Conservation (phyloP, 139 green algal species). For the Haematococcus sp. region DNA sequence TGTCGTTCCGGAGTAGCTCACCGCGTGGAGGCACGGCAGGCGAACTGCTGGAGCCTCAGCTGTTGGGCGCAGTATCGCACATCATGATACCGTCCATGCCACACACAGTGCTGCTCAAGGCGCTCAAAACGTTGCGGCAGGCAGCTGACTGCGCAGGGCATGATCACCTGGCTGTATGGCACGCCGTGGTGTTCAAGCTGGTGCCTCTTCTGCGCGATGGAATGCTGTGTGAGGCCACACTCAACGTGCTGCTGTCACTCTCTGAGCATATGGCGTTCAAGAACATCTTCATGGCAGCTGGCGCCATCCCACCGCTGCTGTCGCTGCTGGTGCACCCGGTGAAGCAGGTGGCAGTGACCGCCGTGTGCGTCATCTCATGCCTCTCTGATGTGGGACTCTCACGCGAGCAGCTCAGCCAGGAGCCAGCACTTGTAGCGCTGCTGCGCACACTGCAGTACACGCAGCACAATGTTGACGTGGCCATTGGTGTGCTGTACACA, state of each 20-base stretch:
- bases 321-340: background rate
- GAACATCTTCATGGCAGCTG: conserved; percentile 23
- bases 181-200: conserved; percentile 22
- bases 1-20: conserved; percentile 12
- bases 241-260: conserved; percentile 20
- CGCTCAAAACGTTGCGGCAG: conserved; percentile 11
- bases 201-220: conserved; percentile 22
- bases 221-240: conserved; percentile 8
- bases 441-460: conserved; percentile 22
- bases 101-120: conserved; percentile 10
- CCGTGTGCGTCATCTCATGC: conserved; percentile 21
- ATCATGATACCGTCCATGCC: conserved; percentile 11
- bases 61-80: background rate
- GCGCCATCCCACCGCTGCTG: conserved; percentile 7
- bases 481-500: conserved; percentile 25
- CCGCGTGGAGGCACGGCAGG: background rate
- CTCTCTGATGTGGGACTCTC: conserved; percentile 21
- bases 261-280: conserved; percentile 9
- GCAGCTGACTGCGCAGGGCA: background rate
- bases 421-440: conserved; percentile 25
- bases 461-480: conserved; percentile 20
- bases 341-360: background rate
- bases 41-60: background rate
- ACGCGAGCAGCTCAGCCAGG: conserved; percentile 32
- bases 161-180: conserved; percentile 13